Evolutionary conservation across 2,329 filamentous ascomycete species (phyloP).

Genomic region (Aurifilum marmelostoma): DNA sequence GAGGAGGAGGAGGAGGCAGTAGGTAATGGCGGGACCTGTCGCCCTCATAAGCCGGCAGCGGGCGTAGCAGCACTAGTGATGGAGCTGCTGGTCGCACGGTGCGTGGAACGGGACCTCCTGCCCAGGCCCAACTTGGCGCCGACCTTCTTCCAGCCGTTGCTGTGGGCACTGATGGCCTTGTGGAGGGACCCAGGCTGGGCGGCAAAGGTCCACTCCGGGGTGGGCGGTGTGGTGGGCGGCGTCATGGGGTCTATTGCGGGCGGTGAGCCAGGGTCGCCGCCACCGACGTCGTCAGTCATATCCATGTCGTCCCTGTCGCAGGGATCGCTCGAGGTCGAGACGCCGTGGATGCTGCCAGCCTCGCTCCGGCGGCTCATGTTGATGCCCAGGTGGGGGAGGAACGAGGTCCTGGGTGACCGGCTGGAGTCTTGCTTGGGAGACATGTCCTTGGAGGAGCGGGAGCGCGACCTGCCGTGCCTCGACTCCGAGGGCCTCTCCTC

Average conservation of each 20-base stretch:
- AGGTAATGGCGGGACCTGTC: slow-evolving; percentile 59
- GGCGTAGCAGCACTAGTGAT: slow-evolving; percentile 27
- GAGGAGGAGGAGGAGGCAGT: slow-evolving; percentile 33
- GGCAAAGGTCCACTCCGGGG: slow-evolving; percentile 58
- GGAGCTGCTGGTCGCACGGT: slow-evolving; percentile 43
- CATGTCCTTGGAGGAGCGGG: slow-evolving; percentile 44
- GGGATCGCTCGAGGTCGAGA: slow-evolving; percentile 50
- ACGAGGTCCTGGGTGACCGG: slow-evolving; percentile 49
- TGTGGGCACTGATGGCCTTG: slow-evolving; percentile 57
- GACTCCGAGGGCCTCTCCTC: slow-evolving; percentile 43
- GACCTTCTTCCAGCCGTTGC: slow-evolving; percentile 67
- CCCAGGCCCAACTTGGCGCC: slow-evolving; percentile 63
- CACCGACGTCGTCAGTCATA: slow-evolving; percentile 67
- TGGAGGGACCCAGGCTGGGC: slow-evolving; percentile 58
- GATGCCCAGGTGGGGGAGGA: slow-evolving; percentile 48
- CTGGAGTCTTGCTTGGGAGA: slow-evolving; percentile 42
- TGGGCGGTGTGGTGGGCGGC: slow-evolving; percentile 73
- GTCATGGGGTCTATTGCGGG: slow-evolving; percentile 67
- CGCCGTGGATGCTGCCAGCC: slow-evolving; percentile 43
- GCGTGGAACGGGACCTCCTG: slow-evolving; percentile 53
- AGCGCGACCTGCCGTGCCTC: slow-evolving; percentile 44
- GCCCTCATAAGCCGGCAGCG: slow-evolving; percentile 53
- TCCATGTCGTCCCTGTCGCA: slow-evolving; percentile 54
- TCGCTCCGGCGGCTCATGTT: slow-evolving; percentile 43
- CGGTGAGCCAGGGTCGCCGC: slow-evolving; percentile 58